These are phyloP conservation scores for Adansonia madagascariensis DNA, from an alignment of 441 rosid species.

Conservation along the genomic window DNA sequence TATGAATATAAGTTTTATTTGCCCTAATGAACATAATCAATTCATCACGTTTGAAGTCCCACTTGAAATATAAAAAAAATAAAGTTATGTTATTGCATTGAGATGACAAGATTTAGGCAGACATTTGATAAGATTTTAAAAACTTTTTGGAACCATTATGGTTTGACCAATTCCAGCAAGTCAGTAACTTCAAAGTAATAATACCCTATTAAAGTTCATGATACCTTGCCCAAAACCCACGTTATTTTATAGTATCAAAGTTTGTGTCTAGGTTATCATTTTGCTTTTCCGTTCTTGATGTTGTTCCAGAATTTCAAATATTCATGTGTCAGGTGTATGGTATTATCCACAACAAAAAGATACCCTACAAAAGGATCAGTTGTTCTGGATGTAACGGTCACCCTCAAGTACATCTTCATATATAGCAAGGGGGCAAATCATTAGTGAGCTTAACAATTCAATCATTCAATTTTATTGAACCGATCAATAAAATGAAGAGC, in stretches of 20 bases:
- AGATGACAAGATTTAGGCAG: conserved; percentile 1
- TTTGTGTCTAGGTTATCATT: background rate
- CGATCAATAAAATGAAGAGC: background rate
- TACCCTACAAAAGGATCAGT: background rate
- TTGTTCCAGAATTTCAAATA: conserved; percentile 1
- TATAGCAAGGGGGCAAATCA: background rate
- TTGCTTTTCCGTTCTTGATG: conserved; percentile 1
- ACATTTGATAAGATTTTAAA: background rate
- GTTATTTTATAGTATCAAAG: background rate
- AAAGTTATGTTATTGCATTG: background rate
- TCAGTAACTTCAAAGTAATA: conserved; percentile 2
- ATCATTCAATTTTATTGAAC: background rate
- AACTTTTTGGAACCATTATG: background rate
- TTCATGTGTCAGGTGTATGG: background rate
- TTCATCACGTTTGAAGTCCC: background rate
- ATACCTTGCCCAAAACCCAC: background rate
- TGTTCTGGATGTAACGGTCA: background rate
- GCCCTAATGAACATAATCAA: background rate
- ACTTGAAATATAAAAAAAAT: background rate
- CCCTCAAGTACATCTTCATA: background rate
- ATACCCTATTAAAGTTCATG: background rate
- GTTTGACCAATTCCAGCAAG: background rate
- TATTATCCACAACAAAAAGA: background rate
- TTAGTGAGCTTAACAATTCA: conserved; percentile 4
- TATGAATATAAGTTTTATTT: background rate